Conservation (phyloP, 2,329 filamentous ascomycete genomes). For the Talaromyces funiculosus region DNA sequence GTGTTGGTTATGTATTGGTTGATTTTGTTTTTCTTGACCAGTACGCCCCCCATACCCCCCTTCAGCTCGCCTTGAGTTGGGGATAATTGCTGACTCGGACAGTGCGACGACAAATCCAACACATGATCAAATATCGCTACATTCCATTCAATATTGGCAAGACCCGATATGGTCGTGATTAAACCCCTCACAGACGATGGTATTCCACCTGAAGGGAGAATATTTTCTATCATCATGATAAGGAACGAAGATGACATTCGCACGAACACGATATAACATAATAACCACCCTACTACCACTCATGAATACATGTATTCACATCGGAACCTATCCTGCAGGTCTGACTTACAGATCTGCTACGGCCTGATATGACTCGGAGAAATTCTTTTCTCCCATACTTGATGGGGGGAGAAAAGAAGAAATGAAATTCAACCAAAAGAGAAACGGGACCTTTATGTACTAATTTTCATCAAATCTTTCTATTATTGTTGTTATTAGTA, state of each 20-base stretch:
- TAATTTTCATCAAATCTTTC: neutral
- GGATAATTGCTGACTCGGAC: neutral
- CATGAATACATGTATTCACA: neutral
- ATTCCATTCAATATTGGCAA: constrained; percentile 92
- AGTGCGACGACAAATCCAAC: constrained; percentile 99
- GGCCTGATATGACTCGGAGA: neutral
- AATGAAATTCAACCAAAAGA: neutral
- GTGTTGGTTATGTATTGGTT: constrained; percentile 98
- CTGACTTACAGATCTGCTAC: neutral
- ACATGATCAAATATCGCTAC: constrained; percentile 99
- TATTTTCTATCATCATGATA: neutral
- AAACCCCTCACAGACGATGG: neutral
- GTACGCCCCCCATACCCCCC: constrained; percentile 59
- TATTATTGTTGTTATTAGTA: constrained; percentile 3
- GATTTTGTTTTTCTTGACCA: constrained; percentile 91
- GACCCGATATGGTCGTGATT: constrained; percentile 58
- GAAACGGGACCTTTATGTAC: constrained; percentile 1
- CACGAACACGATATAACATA: neutral
- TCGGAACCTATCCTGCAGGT: neutral
- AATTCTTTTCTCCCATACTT: neutral
- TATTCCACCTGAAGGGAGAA: neutral
- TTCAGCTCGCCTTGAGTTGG: neutral
- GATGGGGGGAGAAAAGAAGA: neutral
- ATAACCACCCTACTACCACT: neutral
- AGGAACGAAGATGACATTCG: constrained; percentile 1